phyloP scores from a whole-genome alignment of 306 rosid species.

The Betula pendula region DNA sequence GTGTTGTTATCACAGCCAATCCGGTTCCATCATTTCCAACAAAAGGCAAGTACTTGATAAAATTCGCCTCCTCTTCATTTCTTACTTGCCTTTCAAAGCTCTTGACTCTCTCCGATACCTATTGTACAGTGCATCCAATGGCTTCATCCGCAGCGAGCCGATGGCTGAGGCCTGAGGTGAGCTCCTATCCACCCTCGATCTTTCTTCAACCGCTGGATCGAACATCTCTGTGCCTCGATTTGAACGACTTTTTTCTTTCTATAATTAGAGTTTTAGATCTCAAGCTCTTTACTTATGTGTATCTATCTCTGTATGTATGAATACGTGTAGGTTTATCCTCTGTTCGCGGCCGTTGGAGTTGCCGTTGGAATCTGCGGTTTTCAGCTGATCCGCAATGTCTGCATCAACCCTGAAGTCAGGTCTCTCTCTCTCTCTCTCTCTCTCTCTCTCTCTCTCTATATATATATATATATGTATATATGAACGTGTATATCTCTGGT shows the following conservation, averaged over 20 bases:
- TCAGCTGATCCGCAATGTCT: conserved; percentile 65
- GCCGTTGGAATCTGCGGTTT: conserved; percentile 91
- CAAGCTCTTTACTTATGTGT: neutral
- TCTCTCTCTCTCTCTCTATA: neutral
- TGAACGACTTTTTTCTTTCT: neutral
- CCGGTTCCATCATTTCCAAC: neutral
- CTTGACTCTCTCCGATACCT: neutral
- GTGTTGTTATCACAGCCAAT: conserved; percentile 24
- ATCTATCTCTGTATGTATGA: neutral
- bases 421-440: conserved; percentile 20
- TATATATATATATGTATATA: neutral
- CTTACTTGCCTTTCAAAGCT: neutral
- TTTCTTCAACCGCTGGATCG: neutral
- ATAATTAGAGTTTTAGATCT: neutral
- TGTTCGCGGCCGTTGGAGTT: conserved; percentile 77
- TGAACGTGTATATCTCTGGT: neutral
- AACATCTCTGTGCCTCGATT: neutral
- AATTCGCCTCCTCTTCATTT: neutral
- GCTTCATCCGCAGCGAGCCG: conserved; percentile 44
- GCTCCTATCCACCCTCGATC: conserved; percentile 21
- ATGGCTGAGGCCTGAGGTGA: conserved; percentile 87
- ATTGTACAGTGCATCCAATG: conserved; percentile 26
- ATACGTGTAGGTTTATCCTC: conserved; percentile 73
- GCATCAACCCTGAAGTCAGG: conserved; percentile 98
- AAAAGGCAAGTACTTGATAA: neutral